A percentile compares a stretch with the other conserved stretches of the same genome.
phyloP scores from a whole-genome alignment of 768 basidiomycete species.

The Phylloporus scabripes region DNA sequence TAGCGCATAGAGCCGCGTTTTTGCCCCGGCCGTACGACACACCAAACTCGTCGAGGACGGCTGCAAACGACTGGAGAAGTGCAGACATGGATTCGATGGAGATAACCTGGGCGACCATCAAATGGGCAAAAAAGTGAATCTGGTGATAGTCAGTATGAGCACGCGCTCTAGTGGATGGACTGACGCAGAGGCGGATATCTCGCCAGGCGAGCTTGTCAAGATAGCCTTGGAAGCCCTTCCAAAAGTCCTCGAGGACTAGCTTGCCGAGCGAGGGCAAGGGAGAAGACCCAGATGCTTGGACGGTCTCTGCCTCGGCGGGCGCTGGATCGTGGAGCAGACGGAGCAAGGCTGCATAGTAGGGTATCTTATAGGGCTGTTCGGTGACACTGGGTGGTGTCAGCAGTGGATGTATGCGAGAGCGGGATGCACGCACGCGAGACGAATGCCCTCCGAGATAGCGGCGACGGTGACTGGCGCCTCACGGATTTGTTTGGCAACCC shows the following conservation, averaged over 20 bases:
- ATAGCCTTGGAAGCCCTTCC: conserved; percentile 85
- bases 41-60: conserved; percentile 86
- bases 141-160: conserved; percentile 28
- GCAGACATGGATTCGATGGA: conserved; percentile 73
- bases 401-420: not conserved
- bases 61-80: conserved; percentile 76
- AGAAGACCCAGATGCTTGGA: conserved; percentile 26
- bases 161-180: conserved; percentile 22
- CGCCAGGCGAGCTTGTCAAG: conserved; percentile 90
- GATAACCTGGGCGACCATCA: conserved; percentile 71
- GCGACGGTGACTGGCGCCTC: conserved; percentile 57
- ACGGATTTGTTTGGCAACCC: conserved; percentile 59
- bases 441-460: conserved; percentile 66
- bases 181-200: conserved; percentile 80
- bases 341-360: conserved; percentile 80
- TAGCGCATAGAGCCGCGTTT: conserved; percentile 73
- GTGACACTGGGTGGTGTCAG: conserved; percentile 51
- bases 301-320: conserved; percentile 30
- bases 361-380: conserved; percentile 92
- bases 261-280: conserved; percentile 47
- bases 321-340: conserved; percentile 54
- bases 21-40: conserved; percentile 83
- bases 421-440: conserved; percentile 49
- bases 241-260: conserved; percentile 80
- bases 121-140: conserved; percentile 92